Evolutionary conservation across 371 early-diverging fungal genomes (phyloP).

Genomic region (Apophysomyces variabilis): DNA sequence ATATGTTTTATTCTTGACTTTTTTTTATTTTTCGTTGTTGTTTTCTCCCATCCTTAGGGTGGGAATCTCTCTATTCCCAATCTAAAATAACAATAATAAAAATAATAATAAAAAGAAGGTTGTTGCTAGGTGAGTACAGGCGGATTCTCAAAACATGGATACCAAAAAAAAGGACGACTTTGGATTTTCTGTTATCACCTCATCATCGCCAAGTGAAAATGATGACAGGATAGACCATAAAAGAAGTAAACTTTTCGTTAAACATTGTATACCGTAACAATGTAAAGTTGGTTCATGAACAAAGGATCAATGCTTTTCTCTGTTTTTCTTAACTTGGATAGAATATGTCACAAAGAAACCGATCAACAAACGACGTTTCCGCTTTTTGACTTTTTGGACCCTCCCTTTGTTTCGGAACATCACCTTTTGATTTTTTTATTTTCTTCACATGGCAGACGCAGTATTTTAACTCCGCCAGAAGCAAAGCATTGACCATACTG

Average conservation of each 20-base stretch:
- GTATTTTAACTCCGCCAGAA: neutral
- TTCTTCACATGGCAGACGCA: conserved; percentile 12
- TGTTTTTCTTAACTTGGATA: too few species aligned
- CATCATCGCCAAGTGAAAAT: neutral
- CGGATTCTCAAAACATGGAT: conserved; percentile 1
- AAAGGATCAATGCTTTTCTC: too few species aligned
- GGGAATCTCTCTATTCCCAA: neutral
- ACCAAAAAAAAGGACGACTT: neutral
- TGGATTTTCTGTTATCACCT: neutral
- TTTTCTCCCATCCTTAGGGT: neutral
- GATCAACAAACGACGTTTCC: neutral
- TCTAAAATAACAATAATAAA: neutral
- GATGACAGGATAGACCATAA: neutral
- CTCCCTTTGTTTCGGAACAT: conserved; percentile 7
- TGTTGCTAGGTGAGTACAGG: conserved; percentile 5
- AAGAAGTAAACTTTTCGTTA: neutral
- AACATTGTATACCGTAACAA: too few species aligned
- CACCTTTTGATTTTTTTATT: neutral
- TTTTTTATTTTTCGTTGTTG: too few species aligned
- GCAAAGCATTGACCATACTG: conserved; percentile 9
- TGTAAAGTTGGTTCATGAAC: too few species aligned
- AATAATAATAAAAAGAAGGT: neutral
- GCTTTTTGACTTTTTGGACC: neutral
- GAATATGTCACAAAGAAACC: too few species aligned
- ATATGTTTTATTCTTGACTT: too few species aligned